phyloP scores from a whole-genome alignment of 129 eudicot species.

The Flaveria sonorensis region DNA sequence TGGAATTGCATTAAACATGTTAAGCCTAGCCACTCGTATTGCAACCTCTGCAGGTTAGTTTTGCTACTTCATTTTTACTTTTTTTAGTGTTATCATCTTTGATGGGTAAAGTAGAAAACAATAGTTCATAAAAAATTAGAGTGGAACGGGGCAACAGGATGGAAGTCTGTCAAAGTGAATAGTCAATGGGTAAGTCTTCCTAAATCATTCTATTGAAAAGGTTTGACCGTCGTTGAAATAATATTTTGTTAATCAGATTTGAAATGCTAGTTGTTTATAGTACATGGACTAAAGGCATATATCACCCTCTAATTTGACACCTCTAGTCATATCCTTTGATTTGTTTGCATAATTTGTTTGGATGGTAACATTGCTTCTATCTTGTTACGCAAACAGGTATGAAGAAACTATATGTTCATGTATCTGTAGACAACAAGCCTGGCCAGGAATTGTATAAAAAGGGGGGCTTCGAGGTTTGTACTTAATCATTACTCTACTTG shows the following conservation, averaged over 20 bases:
- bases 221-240: background rate
- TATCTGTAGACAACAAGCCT: conserved; percentile 66
- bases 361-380: conserved; percentile 7
- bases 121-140: background rate
- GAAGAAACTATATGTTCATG: conserved; percentile 82
- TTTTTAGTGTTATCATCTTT: background rate
- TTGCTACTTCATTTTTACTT: conserved; percentile 17
- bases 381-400: conserved; percentile 46
- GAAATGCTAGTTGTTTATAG: background rate
- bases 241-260: background rate
- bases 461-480: conserved; percentile 66
- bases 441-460: conserved; percentile 74
- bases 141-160: background rate
- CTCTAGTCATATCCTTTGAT: conserved; percentile 6
- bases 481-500: background rate
- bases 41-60: conserved; percentile 56
- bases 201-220: background rate
- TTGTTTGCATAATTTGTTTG: background rate
- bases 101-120: background rate
- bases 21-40: conserved; percentile 59
- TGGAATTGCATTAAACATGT: conserved; percentile 77
- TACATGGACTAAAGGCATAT: background rate
- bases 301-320: background rate
- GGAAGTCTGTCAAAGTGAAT: background rate
- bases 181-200: background rate